These are phyloP conservation scores for Rubia balearica DNA, from an alignment of 305 asterid genomes.

Conservation along the genomic window DNA sequence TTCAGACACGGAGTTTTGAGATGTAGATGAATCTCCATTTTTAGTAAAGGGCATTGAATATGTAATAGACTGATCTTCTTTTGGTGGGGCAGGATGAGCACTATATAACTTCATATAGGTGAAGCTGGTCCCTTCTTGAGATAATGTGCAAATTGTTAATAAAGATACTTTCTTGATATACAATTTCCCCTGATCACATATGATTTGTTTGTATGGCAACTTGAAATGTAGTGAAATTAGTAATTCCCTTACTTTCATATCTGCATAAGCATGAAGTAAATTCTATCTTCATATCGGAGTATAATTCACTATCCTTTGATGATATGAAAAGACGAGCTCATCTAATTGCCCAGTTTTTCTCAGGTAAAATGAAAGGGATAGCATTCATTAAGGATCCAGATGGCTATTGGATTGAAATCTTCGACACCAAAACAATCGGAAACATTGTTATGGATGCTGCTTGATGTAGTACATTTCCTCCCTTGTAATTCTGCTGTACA, in stretches of 20 bases:
- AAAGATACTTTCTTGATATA: neutral
- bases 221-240: no score
- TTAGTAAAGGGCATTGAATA: neutral
- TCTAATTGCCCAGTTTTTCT: conserved; percentile 17
- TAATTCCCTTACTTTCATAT: neutral
- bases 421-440: conserved; percentile 47
- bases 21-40: neutral
- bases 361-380: conserved; percentile 71
- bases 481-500: conserved; percentile 12
- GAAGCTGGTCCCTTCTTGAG: neutral
- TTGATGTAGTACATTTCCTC: conserved; percentile 24
- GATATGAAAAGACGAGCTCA: conserved; percentile 1
- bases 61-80: neutral
- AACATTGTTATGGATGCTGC: conserved; percentile 40
- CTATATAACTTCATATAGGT: neutral
- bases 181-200: neutral
- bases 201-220: neutral
- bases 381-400: conserved; percentile 92
- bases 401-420: conserved; percentile 92
- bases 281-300: neutral
- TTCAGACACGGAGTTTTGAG: neutral
- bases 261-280: no score
- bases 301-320: conserved; percentile 6
- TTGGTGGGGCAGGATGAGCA: neutral
- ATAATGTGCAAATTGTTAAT: neutral